A percentile compares a stretch with the other conserved stretches of the same genome.
Evolutionary conservation across 2,329 filamentous ascomycete genomes (phyloP).

Genomic region (Verticillium nonalfalfae): DNA sequence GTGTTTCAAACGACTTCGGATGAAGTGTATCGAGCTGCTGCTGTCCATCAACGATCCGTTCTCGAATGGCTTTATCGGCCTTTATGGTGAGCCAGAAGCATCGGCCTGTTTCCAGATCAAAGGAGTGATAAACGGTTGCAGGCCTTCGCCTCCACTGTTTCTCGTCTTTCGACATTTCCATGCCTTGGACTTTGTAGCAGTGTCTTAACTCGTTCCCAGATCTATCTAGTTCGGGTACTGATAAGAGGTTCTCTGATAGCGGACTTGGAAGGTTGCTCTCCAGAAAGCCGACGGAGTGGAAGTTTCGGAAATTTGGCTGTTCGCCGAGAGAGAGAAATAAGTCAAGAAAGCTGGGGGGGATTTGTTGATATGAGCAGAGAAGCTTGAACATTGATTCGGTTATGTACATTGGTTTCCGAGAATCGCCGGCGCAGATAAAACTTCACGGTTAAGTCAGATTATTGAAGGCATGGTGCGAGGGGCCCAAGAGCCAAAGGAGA

Average conservation of each 20-base stretch:
- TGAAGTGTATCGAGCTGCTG: neutral
- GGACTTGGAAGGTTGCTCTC: neutral
- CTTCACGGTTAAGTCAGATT: too few species aligned
- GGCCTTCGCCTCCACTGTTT: neutral
- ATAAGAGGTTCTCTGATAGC: neutral
- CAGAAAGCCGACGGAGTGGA: too few species aligned
- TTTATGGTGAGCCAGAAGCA: slow-evolving; percentile 3
- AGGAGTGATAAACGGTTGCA: neutral
- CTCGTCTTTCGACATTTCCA: neutral
- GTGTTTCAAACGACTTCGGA: neutral
- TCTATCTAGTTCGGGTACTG: neutral
- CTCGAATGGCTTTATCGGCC: neutral
- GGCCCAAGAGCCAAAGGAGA: too few species aligned
- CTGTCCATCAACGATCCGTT: neutral
- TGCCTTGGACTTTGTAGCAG: slow-evolving; percentile 2
- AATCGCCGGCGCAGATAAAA: too few species aligned
- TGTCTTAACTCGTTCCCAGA: neutral
- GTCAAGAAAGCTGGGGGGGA: neutral
- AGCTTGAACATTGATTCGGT: neutral
- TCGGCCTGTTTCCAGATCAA: neutral
- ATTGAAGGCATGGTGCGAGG: too few species aligned
- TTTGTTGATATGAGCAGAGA: neutral
- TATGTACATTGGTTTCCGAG: neutral
- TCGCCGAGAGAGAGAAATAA: neutral
- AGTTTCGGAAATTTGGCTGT: neutral